Evolutionary conservation across 441 rosid genomes (phyloP).

Genomic region (Iberis amara): DNA sequence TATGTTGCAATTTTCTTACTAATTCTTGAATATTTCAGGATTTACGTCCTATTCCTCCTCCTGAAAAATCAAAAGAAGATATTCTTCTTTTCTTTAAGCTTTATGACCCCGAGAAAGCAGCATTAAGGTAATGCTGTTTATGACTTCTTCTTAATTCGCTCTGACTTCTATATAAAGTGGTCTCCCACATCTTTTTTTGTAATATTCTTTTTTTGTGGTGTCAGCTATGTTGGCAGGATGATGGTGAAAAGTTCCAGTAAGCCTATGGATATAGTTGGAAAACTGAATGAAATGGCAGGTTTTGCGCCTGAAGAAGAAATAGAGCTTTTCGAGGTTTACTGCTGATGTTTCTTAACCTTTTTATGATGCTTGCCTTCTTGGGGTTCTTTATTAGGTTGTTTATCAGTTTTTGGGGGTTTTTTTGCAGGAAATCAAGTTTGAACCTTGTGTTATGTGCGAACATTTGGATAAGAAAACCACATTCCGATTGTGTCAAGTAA

Average conservation of each 20-base stretch:
- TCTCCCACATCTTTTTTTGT: slow-evolving; percentile 4
- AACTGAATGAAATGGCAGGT: slow-evolving; percentile 83
- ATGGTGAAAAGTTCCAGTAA: slow-evolving; percentile 53
- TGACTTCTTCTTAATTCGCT: slow-evolving; percentile 14
- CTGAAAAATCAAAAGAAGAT: slow-evolving; percentile 56
- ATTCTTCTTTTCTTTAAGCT: slow-evolving; percentile 70
- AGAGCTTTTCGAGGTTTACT: slow-evolving; percentile 81
- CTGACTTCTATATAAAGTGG: slow-evolving; percentile 5
- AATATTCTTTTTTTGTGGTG: too few species aligned
- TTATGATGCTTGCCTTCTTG: slow-evolving; percentile 13
- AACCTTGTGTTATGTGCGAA: slow-evolving; percentile 63
- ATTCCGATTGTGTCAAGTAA: slow-evolving; percentile 53
- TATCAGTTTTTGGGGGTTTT: slow-evolving; percentile 57
- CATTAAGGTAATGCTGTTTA: slow-evolving; percentile 43
- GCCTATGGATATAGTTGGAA: slow-evolving; percentile 51
- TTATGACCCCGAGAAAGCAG: slow-evolving; percentile 56
- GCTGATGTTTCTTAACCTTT: slow-evolving; percentile 2
- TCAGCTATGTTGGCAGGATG: slow-evolving; percentile 63
- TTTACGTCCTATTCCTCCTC: slow-evolving; percentile 50
- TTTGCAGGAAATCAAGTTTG: slow-evolving; percentile 62
- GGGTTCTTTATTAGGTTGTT: slow-evolving; percentile 7
- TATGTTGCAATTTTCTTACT: slow-evolving; percentile 15
- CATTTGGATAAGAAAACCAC: slow-evolving; percentile 45
- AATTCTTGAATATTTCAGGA: slow-evolving; percentile 36
- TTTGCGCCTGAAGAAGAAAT: slow-evolving; percentile 80